Conservation (phyloP, 148 eudicot genomes). For the Suaeda aralocaspica region DNA sequence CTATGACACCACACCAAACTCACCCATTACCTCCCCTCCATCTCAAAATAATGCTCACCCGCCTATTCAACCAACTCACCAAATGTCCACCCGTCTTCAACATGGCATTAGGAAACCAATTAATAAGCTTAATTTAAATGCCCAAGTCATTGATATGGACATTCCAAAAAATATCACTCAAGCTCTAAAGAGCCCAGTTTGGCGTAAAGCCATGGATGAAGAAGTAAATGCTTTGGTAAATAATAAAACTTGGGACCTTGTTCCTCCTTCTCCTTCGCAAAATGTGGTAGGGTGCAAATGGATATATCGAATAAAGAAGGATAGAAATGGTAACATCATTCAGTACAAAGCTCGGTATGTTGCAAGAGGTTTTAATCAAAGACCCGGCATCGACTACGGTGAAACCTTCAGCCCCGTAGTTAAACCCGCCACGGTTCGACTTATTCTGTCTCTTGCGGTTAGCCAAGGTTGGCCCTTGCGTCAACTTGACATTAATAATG, state of each 20-base stretch:
- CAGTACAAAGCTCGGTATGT: no score
- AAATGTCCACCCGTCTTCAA: neutral
- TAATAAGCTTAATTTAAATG: neutral
- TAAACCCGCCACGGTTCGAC: no score
- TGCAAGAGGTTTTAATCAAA: no score
- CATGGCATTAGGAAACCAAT: neutral
- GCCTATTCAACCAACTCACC: neutral
- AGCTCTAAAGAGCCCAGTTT: neutral
- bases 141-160: neutral
- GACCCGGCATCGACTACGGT: neutral
- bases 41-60: neutral
- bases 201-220: no score
- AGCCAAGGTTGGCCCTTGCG: no score
- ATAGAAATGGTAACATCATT: no score
- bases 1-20: neutral
- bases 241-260: neutral
- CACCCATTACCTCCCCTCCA: neutral
- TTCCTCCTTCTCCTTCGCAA: neutral
- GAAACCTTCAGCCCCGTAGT: no score
- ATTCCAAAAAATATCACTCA: neutral
- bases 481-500: no score
- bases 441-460: neutral
- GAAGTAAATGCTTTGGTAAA: neutral
- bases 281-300: conserved; percentile 12
- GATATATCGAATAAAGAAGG: no score